These are phyloP conservation scores for Penicillium rolfsii DNA, from an alignment of 2,329 filamentous ascomycete species.

Conservation along the genomic window DNA sequence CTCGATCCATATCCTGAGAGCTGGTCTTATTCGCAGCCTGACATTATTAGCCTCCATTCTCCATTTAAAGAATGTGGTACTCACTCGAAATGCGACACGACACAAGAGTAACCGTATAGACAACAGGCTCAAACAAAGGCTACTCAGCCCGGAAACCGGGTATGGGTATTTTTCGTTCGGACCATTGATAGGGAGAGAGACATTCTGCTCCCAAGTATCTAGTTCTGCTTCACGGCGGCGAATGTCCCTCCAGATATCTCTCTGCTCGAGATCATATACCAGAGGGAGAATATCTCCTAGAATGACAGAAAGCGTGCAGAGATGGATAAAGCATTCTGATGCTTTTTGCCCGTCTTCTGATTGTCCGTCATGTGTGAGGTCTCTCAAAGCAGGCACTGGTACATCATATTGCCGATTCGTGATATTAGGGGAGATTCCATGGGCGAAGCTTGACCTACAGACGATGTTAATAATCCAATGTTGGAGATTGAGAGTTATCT, in stretches of 20 bases:
- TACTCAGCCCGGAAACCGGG: not conserved
- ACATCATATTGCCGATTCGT: slow-evolving; percentile 7
- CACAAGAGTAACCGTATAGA: slow-evolving; percentile 1
- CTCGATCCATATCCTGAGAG: not conserved
- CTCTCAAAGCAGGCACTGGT: not conserved
- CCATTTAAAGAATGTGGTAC: not conserved
- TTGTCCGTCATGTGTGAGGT: not conserved
- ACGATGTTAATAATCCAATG: not conserved
- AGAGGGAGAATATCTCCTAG: slow-evolving; percentile 2
- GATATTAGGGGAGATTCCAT: slow-evolving; percentile 2
- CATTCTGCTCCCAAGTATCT: slow-evolving; percentile 3
- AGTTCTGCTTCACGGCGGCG: slow-evolving; percentile 2
- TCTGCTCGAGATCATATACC: slow-evolving; percentile 3
- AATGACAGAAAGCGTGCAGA: slow-evolving; percentile 4
- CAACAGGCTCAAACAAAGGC: not conserved
- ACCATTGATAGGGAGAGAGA: not conserved
- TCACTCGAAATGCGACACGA: slow-evolving; percentile 5
- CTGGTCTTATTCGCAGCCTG: slow-evolving; percentile 4
- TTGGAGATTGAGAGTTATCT: not conserved
- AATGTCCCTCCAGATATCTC: slow-evolving; percentile 7
- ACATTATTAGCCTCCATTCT: not conserved
- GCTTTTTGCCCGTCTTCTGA: not conserved
- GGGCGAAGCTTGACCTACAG: slow-evolving; percentile 3
- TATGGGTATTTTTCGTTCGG: not conserved
- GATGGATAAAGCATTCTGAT: slow-evolving; percentile 5